phyloP scores from a whole-genome alignment of 441 rosid species.

The Bocquillonia castaneifolia region DNA sequence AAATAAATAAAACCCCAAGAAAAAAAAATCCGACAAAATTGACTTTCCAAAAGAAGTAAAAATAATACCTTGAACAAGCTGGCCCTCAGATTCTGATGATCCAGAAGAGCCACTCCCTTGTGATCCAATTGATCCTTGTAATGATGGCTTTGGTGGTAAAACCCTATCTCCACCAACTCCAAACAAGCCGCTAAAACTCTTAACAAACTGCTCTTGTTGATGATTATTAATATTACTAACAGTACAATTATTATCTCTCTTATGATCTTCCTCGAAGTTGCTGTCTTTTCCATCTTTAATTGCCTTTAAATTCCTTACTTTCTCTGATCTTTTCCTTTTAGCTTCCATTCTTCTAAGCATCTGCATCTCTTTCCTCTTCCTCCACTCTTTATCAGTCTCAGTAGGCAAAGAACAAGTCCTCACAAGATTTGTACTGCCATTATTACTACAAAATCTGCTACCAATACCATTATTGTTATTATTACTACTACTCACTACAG shows the following conservation, averaged over 20 bases:
- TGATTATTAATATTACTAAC: conserved; percentile 24
- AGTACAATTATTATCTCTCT: conserved; percentile 29
- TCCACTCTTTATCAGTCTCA: conserved; percentile 65
- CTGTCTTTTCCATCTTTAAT: conserved; percentile 33
- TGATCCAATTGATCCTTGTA: conserved; percentile 45
- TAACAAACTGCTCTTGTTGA: conserved; percentile 15
- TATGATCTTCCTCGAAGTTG: conserved; percentile 29
- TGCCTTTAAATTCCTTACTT: conserved; percentile 48
- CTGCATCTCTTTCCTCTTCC: conserved; percentile 76
- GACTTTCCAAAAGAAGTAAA: neutral
- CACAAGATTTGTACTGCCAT: conserved; percentile 23
- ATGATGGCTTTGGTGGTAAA: conserved; percentile 23
- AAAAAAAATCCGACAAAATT: neutral
- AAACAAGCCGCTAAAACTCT: conserved; percentile 15
- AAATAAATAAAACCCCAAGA: too few species aligned
- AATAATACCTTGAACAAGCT: conserved; percentile 37
- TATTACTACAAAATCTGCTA: too few species aligned
- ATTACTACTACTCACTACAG: conserved; percentile 5
- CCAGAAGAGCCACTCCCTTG: conserved; percentile 46
- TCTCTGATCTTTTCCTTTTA: conserved; percentile 75
- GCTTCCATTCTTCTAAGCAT: conserved; percentile 73
- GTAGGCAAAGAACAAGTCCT: conserved; percentile 68
- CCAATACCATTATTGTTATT: too few species aligned
- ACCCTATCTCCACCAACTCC: conserved; percentile 19
- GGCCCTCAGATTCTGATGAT: conserved; percentile 41